Conservation (phyloP, 2,329 filamentous ascomycete species). For the Xylaria sp. region DNA sequence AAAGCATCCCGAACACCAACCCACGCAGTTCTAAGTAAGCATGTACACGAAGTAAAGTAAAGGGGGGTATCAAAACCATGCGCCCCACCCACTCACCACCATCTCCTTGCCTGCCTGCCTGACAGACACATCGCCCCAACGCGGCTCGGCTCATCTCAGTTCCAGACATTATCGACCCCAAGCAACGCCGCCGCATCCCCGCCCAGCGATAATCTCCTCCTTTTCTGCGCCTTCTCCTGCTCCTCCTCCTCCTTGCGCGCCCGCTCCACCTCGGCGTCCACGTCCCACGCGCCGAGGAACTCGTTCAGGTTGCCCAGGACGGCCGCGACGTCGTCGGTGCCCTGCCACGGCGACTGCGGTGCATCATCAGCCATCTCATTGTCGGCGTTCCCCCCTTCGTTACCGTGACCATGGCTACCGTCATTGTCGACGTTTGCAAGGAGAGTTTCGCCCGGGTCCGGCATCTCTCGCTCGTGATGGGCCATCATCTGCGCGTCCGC, state of each 20-base stretch:
- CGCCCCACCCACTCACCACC: no score
- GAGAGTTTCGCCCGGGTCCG: background rate
- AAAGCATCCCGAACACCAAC: no score
- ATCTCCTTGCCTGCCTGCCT: no score
- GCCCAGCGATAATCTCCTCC: conserved; percentile 5
- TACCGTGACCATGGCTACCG: conserved; percentile 17
- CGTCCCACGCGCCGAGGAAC: conserved; percentile 47
- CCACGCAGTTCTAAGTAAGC: no score
- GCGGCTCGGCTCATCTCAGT: no score
- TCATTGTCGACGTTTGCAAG: no score
- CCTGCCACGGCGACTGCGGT: conserved; percentile 37
- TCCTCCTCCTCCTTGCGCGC: conserved; percentile 23
- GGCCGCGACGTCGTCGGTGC: conserved; percentile 47
- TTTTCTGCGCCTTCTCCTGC: conserved; percentile 3
- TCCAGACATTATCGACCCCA: background rate
- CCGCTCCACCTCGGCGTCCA: conserved; percentile 41
- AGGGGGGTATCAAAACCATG: no score
- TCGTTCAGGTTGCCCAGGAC: conserved; percentile 51
- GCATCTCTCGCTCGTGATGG: background rate
- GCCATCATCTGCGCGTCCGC: conserved; percentile 40
- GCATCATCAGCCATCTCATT: conserved; percentile 12
- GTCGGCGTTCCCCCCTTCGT: conserved; percentile 7
- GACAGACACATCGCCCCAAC: no score
- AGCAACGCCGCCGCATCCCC: background rate
- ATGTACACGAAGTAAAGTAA: no score